These are phyloP conservation scores for Sequoiadendron giganteum DNA, from an alignment of 75 land plant genomes.

Conservation along the genomic window DNA sequence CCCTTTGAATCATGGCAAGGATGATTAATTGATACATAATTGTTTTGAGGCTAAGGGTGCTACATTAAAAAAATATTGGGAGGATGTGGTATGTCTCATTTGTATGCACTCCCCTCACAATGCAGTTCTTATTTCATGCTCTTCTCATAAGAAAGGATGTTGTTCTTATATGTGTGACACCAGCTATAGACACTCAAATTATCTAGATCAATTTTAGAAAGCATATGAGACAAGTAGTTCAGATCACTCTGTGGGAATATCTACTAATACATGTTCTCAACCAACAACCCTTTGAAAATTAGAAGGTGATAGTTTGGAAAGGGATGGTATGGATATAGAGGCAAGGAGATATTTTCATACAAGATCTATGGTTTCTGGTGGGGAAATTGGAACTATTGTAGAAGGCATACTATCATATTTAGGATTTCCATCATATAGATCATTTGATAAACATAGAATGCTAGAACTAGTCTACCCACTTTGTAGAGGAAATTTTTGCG, in stretches of 20 bases:
- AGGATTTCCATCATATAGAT: background rate
- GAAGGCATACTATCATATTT: background rate
- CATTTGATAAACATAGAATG: background rate
- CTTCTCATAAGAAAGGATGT: conserved; percentile 78
- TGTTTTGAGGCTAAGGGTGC: background rate
- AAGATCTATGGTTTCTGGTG: background rate
- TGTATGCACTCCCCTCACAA: conserved; percentile 92
- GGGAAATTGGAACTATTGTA: background rate
- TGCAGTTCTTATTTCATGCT: conserved; percentile 71
- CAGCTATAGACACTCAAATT: conserved; percentile 83
- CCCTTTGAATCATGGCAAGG: conserved; percentile 8
- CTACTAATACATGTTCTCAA: background rate
- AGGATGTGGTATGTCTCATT: conserved; percentile 85
- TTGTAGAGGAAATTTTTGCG: conserved; percentile 68
- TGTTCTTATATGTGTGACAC: conserved; percentile 92
- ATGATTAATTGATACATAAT: background rate
- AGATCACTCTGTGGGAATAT: background rate
- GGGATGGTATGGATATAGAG: background rate
- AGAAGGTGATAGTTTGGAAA: background rate
- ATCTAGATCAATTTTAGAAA: conserved; percentile 74
- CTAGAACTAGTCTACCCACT: conserved; percentile 53
- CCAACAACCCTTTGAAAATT: background rate
- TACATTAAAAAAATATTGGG: conserved; percentile 56
- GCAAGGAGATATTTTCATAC: background rate
- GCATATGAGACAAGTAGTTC: conserved; percentile 10